Evolutionary conservation across 495 filamentous ascomycete genomes (phyloP).

Genomic region (Thermothielavioides terrestris): DNA sequence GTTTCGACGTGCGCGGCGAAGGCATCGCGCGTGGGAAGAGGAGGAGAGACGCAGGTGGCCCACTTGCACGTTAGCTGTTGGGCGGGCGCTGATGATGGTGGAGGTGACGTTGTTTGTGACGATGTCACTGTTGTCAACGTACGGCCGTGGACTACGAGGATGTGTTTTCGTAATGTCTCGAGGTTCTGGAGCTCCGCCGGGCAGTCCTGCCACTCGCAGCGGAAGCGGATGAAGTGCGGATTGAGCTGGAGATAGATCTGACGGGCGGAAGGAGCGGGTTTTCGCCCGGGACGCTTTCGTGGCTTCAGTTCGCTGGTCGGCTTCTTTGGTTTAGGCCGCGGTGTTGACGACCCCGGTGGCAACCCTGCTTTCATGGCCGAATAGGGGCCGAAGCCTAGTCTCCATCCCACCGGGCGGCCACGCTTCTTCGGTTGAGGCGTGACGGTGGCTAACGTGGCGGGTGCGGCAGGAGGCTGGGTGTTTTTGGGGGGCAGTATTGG

Average conservation of each 20-base stretch:
- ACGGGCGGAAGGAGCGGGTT: slow-evolving; percentile 15
- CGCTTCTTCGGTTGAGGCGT: slow-evolving; percentile 21
- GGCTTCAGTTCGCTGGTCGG: slow-evolving; percentile 13
- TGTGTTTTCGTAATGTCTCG: slow-evolving; percentile 58
- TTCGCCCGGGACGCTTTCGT: slow-evolving; percentile 14
- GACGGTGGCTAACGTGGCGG: not conserved
- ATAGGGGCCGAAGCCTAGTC: slow-evolving; percentile 15
- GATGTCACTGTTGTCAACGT: not conserved
- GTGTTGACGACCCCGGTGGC: slow-evolving; percentile 1
- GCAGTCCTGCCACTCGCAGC: slow-evolving; percentile 43
- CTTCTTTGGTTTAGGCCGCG: slow-evolving; percentile 14
- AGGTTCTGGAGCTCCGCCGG: slow-evolving; percentile 66
- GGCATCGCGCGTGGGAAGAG: slow-evolving; percentile 24
- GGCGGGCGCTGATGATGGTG: not conserved
- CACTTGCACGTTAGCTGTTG: slow-evolving; percentile 26
- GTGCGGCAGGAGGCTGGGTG: not conserved
- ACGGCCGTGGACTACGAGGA: slow-evolving; percentile 46
- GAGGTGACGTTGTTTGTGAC: not conserved
- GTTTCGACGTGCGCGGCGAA: slow-evolving; percentile 55
- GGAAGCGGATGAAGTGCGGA: slow-evolving; percentile 23
- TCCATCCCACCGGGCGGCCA: slow-evolving; percentile 26
- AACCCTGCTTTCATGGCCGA: not conserved
- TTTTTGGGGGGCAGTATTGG: not conserved
- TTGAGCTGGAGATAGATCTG: slow-evolving; percentile 19
- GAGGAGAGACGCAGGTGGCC: slow-evolving; percentile 22